Evolutionary conservation across 2,329 filamentous ascomycete species (phyloP), one percentile per base, ranked within the genome.

Genomic region (Aspergillus transmontanensis): DNA sequence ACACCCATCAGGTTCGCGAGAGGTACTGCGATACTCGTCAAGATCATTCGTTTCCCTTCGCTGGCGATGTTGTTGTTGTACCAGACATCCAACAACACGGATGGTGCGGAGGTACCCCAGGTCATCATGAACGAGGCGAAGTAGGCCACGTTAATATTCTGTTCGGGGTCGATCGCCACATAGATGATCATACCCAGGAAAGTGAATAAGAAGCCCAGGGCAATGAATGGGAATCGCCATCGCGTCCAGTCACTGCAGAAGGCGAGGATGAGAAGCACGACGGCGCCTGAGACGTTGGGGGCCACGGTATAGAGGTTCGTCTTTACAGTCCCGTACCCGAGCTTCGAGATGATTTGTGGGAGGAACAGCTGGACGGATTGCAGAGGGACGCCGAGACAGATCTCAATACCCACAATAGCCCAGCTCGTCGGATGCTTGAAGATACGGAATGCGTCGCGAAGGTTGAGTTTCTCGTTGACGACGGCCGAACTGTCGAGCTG

Each of bases 41-140:
- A 80, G 1, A 87, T 83, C 3, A 90, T 82, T 55, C 90, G 86
- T 36, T 86, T 84, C 60, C 88, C 88, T 76, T 92, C 90, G 69
- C 92, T 85, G 1, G 89, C 89, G 60, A 91, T 85, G 73, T 93
- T 93, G 80, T 92, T 92, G 78, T 90, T 92, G 77, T 91, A 92
- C 87, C 86, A 88, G 66, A 85, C 78, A 67, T 87, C 76, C 6
- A 72, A 19, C 89, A 81, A 32, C 90, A 81, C 34, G 88, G 89
- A 7, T 83, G 89, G 0, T 87, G 89, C 3, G 87, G 89, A n/a
- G 84, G 87, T 70, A 30, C 71, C 71, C 86, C 89, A 91, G 9
- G 86, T 89, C 88, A 92, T 91, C 86, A 92, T 88, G 73, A 92
- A 92, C 56, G 84, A 87, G 4, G 89, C 88, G 67, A 87, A 91